Evolutionary conservation across 2,329 filamentous ascomycete genomes (phyloP).

Genomic region (Huntiella decipiens): DNA sequence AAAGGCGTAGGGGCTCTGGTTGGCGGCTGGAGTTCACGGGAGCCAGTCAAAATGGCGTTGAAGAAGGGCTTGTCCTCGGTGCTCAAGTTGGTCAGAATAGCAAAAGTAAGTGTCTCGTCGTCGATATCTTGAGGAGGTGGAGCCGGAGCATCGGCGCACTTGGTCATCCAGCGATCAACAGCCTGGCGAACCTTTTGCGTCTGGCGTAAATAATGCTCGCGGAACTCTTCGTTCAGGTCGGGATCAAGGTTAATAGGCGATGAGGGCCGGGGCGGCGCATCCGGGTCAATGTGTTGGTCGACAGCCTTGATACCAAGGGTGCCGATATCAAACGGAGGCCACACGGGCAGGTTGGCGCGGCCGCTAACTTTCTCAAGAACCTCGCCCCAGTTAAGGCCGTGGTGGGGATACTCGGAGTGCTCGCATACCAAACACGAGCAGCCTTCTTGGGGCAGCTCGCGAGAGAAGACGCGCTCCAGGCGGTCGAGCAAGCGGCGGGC

Average conservation of each 20-base stretch:
- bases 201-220: constrained; percentile 79
- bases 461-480: constrained; percentile 81
- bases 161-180: constrained; percentile 77
- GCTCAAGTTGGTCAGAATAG: constrained; percentile 74
- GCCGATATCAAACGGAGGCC: constrained; percentile 71
- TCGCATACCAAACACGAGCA: constrained; percentile 76
- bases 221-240: constrained; percentile 82
- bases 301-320: constrained; percentile 41
- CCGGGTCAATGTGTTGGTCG: constrained; percentile 38
- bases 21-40: constrained; percentile 35
- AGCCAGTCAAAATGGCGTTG: constrained; percentile 54
- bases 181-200: constrained; percentile 82
- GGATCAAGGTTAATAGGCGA: constrained; percentile 65
- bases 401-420: constrained; percentile 37
- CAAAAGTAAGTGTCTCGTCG: constrained; percentile 83
- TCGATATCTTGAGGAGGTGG: constrained; percentile 76
- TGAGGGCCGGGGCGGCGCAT: constrained; percentile 35
- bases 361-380: constrained; percentile 86
- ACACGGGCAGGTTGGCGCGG: constrained; percentile 63
- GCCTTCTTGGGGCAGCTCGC: constrained; percentile 73
- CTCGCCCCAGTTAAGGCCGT: constrained; percentile 82
- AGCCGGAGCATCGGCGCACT: constrained; percentile 53
- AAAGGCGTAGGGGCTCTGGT: constrained; percentile 50
- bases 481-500: constrained; percentile 76
- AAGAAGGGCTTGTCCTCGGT: constrained; percentile 60